Evolutionary conservation across 805 yeast species (phyloP), one percentile per base, ranked within the genome.

Genomic region (Scheffersomyces coipomensis): DNA sequence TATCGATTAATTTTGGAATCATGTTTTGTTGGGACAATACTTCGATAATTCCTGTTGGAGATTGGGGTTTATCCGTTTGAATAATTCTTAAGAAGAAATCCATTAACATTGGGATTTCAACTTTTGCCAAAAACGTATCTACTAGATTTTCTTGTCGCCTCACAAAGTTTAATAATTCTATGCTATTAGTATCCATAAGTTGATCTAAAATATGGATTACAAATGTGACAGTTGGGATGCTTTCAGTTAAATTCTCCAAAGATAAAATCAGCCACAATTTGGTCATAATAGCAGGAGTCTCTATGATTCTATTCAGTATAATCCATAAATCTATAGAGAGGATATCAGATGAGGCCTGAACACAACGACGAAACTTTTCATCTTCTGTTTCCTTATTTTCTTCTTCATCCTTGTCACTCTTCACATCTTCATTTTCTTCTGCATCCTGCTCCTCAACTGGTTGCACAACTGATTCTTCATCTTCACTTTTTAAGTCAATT

Each of bases 81-180:
- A 93, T 86, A 16, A 93, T 83, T 58, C 91, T 85, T 40, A 93
- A 69, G 41, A 93, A 66, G 52, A 91, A 88, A 62, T 93, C 99
- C 90, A 91, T 90, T 42, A 93, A 64, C 35, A 96, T 89, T 3
- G 98, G 97, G 43, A 90, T 87, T 52, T 89, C 97, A 43, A 93
- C 80, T 62, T 91, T 96, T 39, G 75, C 75, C 62, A 91, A 69
- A 58, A 91, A 88, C 45, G 87, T 76, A 51, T 83, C 87, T 25
- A 89, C 96, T 43, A 93, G 68, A 48, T 74, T 68, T 1, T 78
- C 73, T 55, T 85, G 89, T 23, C 78, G 69, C 38, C 88, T 63
- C 33, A 93, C 77, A 56, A 86, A 91, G 65, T 62, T 79, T 45
- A 66, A 66, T 78, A 89, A 79, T 48, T 85, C 91, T 17, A 69